Percentiles rank a stretch among this genome's conserved stretches.
Conservation (phyloP, 495 filamentous ascomycete species). For the Penicillium ochrochloron region DNA sequence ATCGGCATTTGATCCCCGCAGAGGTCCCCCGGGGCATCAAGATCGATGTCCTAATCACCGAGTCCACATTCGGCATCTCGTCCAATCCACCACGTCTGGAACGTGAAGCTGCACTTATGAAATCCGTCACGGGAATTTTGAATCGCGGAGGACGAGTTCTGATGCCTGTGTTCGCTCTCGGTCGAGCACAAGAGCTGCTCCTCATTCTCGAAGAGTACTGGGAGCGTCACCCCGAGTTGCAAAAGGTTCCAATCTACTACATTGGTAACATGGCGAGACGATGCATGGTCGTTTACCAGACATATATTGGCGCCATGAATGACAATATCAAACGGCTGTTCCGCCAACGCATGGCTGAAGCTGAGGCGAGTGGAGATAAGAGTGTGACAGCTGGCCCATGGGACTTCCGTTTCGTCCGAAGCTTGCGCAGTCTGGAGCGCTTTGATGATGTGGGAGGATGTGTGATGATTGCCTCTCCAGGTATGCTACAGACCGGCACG, state of each 20-base stretch:
- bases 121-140: slow-evolving; percentile 85
- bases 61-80: slow-evolving; percentile 94
- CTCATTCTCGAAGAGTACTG: slow-evolving; percentile 98
- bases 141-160: slow-evolving; percentile 90
- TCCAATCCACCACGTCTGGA: slow-evolving; percentile 87
- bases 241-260: slow-evolving; percentile 94
- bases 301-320: slow-evolving; percentile 96
- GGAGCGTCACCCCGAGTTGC: slow-evolving; percentile 81
- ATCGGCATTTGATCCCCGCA: slow-evolving; percentile 92
- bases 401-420: slow-evolving; percentile 93
- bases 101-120: slow-evolving; percentile 91
- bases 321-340: slow-evolving; percentile 95
- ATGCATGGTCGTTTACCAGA: slow-evolving; percentile 99
- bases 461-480: slow-evolving; percentile 95
- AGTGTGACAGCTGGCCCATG: slow-evolving; percentile 81
- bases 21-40: slow-evolving; percentile 82
- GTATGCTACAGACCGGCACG: slow-evolving; percentile 97
- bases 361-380: slow-evolving; percentile 73
- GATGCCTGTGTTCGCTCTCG: slow-evolving; percentile 94
- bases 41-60: slow-evolving; percentile 94
- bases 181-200: slow-evolving; percentile 89
- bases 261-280: slow-evolving; percentile 90
- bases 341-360: slow-evolving; percentile 83
- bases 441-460: slow-evolving; percentile 96
- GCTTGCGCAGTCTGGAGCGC: slow-evolving; percentile 86